These are phyloP conservation scores for Pulveroboletus sp. DNA, from an alignment of 768 basidiomycete species.

Conservation along the genomic window DNA sequence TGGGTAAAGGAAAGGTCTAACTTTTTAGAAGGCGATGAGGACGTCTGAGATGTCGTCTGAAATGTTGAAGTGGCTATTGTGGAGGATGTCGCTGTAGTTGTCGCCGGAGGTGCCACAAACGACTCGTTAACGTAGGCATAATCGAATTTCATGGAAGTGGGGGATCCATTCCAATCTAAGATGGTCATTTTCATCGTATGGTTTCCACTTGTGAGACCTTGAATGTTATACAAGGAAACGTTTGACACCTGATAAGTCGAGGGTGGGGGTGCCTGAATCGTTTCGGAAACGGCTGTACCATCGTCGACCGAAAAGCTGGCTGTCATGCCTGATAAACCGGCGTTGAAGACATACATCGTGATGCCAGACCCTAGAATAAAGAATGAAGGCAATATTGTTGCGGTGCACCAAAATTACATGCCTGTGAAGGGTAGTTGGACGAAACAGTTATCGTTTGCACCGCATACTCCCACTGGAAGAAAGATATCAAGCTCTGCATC, in stretches of 20 bases:
- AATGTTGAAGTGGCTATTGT: background rate
- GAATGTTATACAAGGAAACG: slow-evolving; percentile 14
- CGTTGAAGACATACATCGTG: slow-evolving; percentile 23
- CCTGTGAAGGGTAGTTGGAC: slow-evolving; percentile 21
- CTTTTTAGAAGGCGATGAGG: slow-evolving; percentile 2
- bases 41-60: background rate
- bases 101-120: slow-evolving; percentile 5
- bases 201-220: slow-evolving; percentile 12
- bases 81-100: slow-evolving; percentile 1
- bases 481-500: background rate
- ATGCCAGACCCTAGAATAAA: slow-evolving; percentile 21
- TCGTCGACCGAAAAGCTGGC: slow-evolving; percentile 22
- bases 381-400: background rate
- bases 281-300: background rate
- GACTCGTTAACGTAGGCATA: slow-evolving; percentile 25
- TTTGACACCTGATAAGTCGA: slow-evolving; percentile 20
- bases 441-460: slow-evolving; percentile 9
- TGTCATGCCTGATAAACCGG: slow-evolving; percentile 17
- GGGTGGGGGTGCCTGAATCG: slow-evolving; percentile 2
- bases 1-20: background rate
- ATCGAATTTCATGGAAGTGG: slow-evolving; percentile 26
- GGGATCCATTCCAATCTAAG: slow-evolving; percentile 12
- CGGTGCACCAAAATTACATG: background rate
- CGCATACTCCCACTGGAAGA: slow-evolving; percentile 15
- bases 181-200: slow-evolving; percentile 23